phyloP scores from a whole-genome alignment of 2,329 filamentous ascomycete genomes.

The Neopestalotiopsis sp. region DNA sequence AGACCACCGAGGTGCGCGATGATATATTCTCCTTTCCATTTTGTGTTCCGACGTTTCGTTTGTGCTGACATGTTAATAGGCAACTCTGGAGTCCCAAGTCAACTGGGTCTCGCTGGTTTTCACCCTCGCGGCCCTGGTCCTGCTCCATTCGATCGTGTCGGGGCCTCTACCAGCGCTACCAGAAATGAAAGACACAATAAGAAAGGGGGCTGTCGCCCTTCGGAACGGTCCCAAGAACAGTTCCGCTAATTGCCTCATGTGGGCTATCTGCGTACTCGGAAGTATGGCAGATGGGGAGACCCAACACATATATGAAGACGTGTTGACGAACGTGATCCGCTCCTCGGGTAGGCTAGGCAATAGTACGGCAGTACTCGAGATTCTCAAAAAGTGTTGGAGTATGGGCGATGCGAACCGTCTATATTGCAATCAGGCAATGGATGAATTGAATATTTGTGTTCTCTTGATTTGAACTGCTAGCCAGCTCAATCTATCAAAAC shows the following conservation, averaged over 20 bases:
- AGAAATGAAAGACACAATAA: background rate
- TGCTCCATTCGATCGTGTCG: background rate
- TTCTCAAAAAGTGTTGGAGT: background rate
- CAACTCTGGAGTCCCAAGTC: background rate
- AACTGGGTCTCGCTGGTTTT: background rate
- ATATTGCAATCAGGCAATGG: background rate
- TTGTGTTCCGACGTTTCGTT: rapidly evolving
- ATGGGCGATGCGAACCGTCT: background rate
- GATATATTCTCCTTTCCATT: background rate
- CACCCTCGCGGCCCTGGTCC: background rate
- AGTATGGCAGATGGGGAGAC: background rate
- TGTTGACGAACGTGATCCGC: background rate
- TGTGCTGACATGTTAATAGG: background rate
- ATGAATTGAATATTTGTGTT: background rate
- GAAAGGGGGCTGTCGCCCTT: background rate
- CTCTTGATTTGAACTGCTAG: background rate
- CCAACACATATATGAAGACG: background rate
- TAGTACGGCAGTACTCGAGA: background rate
- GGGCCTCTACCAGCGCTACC: background rate
- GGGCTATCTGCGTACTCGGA: background rate
- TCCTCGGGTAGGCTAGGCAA: background rate
- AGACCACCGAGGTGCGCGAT: background rate
- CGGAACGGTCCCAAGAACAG: background rate
- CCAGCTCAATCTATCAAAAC: background rate
- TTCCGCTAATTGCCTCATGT: background rate